Conservation (phyloP, 805 yeast genomes). For the Candida golubevii region DNA sequence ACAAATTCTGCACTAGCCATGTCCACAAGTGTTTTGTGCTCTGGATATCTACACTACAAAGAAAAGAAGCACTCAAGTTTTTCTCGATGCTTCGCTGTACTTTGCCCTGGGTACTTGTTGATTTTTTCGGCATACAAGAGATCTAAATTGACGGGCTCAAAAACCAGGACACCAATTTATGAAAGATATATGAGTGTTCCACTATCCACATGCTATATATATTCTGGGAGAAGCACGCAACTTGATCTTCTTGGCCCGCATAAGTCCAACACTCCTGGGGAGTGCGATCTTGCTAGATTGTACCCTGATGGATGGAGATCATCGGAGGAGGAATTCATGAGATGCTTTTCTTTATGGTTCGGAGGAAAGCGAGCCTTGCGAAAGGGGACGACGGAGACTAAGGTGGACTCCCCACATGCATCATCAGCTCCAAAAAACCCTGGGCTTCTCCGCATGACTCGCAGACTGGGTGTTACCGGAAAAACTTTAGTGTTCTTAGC, state of each 20-base stretch:
- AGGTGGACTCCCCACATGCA: background rate
- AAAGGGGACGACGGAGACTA: constrained; percentile 1
- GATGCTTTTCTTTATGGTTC: constrained; percentile 85
- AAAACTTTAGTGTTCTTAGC: constrained; percentile 71
- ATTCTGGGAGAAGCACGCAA: constrained; percentile 62
- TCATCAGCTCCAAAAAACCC: constrained; percentile 32
- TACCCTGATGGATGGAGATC: constrained; percentile 84
- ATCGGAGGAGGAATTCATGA: constrained; percentile 65
- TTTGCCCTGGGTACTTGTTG: constrained; percentile 66
- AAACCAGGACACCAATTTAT: constrained; percentile 46
- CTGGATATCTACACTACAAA: constrained; percentile 69
- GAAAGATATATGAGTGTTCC: constrained; percentile 56
- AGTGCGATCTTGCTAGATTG: constrained; percentile 59
- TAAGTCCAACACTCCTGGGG: constrained; percentile 47
- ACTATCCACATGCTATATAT: constrained; percentile 64
- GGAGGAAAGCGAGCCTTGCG: constrained; percentile 45
- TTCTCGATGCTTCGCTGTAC: constrained; percentile 52
- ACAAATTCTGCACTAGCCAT: constrained; percentile 56
- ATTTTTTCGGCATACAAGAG: constrained; percentile 52
- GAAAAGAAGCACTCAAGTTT: constrained; percentile 66
- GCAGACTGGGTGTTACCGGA: constrained; percentile 64
- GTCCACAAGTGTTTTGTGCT: constrained; percentile 54
- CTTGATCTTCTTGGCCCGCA: constrained; percentile 50
- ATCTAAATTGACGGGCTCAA: constrained; percentile 40
- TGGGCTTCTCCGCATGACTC: constrained; percentile 41